These are phyloP conservation scores for Solanum chacoense DNA, from an alignment of 305 asterid species.

Conservation along the genomic window DNA sequence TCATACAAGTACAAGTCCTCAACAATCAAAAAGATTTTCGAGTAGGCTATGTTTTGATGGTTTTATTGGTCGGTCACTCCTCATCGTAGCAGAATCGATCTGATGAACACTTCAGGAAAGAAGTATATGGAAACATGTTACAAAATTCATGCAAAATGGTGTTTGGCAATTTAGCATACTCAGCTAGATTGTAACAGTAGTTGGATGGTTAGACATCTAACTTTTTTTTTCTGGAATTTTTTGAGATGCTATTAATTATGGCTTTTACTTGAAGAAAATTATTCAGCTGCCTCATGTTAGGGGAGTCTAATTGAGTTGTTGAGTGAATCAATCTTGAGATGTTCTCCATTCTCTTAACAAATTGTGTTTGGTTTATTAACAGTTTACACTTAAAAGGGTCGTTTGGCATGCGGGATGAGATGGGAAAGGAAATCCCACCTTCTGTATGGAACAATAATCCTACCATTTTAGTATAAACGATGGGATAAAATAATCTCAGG, in stretches of 20 bases:
- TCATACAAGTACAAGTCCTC: not conserved
- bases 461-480: not conserved
- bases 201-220: not conserved
- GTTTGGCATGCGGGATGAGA: not conserved
- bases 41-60: not conserved
- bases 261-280: not conserved
- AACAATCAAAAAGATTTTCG: not conserved
- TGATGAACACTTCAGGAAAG: not conserved
- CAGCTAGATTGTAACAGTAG: not conserved
- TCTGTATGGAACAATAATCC: not conserved
- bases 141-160: not conserved
- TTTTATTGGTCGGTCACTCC: not conserved
- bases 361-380: slow-evolving; percentile 3
- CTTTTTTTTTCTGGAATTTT: not conserved
- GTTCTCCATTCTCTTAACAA: slow-evolving; percentile 1
- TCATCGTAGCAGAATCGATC: not conserved
- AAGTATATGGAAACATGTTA: not conserved
- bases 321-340: not conserved
- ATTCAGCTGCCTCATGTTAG: not conserved
- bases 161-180: not conserved
- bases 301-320: not conserved
- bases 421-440: not conserved
- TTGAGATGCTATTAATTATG: not conserved
- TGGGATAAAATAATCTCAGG: not conserved
- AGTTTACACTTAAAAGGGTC: not conserved